These are phyloP conservation scores for Trametes cubensis DNA, from an alignment of 768 basidiomycete genomes.

Conservation along the genomic window DNA sequence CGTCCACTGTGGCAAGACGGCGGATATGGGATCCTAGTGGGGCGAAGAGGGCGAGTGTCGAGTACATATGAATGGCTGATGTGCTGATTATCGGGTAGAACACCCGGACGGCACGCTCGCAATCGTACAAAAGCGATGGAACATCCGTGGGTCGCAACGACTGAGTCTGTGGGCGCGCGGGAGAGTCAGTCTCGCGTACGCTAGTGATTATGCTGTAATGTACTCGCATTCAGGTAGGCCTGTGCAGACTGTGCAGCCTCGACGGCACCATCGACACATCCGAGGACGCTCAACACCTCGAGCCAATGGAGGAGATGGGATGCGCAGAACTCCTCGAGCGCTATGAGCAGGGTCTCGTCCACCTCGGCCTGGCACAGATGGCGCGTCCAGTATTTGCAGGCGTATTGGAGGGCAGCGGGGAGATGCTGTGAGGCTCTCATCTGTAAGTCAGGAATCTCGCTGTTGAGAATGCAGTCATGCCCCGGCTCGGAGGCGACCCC, in stretches of 20 bases:
- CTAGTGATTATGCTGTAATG: no score
- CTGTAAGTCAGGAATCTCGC: slow-evolving; percentile 3
- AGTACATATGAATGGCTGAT: slow-evolving; percentile 20
- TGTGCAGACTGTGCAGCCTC: background rate
- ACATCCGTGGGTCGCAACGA: background rate
- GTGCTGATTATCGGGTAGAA: slow-evolving; percentile 22
- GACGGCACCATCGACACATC: slow-evolving; percentile 2
- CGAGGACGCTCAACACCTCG: slow-evolving; percentile 19
- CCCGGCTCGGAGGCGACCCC: background rate
- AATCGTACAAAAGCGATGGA: slow-evolving; percentile 10
- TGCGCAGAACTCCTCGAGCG: slow-evolving; percentile 13
- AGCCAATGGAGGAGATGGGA: slow-evolving; percentile 29
- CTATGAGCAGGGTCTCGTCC: background rate
- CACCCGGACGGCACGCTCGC: slow-evolving; percentile 7
- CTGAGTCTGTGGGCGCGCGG: background rate
- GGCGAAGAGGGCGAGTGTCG: slow-evolving; percentile 5
- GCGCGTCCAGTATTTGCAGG: slow-evolving; percentile 16
- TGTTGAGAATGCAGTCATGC: background rate
- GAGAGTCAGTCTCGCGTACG: no score
- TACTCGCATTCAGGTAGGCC: background rate
- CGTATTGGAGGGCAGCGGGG: slow-evolving; percentile 27
- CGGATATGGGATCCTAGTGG: background rate
- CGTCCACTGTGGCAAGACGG: background rate
- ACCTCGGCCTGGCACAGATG: slow-evolving; percentile 18
- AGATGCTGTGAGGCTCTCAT: slow-evolving; percentile 6